These are phyloP conservation scores for Globisporangium canariense DNA, from an alignment of 352 stramenopile genomes.

Conservation along the genomic window DNA sequence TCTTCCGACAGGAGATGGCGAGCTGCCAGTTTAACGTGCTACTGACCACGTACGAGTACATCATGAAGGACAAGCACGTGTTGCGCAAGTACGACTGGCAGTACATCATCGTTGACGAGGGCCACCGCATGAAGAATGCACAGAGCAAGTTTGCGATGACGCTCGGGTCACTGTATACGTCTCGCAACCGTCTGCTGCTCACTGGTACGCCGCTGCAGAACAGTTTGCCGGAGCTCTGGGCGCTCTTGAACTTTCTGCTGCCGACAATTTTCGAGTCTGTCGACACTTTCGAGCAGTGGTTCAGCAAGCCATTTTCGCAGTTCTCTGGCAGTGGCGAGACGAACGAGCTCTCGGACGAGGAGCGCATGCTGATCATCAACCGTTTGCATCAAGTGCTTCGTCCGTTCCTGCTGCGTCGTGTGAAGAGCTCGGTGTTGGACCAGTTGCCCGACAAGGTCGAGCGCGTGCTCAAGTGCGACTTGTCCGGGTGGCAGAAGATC, in stretches of 20 bases:
- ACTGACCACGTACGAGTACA: conserved; percentile 94
- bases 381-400: conserved; percentile 82
- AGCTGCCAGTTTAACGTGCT: conserved; percentile 91
- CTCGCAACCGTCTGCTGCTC: conserved; percentile 92
- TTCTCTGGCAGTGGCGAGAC: conserved; percentile 74
- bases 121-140: conserved; percentile 91
- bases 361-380: conserved; percentile 89
- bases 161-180: conserved; percentile 79
- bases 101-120: conserved; percentile 94
- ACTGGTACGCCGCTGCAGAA: conserved; percentile 99
- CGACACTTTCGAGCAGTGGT: conserved; percentile 90
- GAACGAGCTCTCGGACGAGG: conserved; percentile 84
- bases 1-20: conserved; percentile 78
- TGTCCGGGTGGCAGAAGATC: conserved; percentile 88
- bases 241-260: conserved; percentile 90
- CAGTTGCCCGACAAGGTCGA: conserved; percentile 87
- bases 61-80: conserved; percentile 90
- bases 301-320: conserved; percentile 84
- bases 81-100: conserved; percentile 90
- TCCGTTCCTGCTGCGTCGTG: conserved; percentile 79
- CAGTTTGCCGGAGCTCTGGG: conserved; percentile 93
- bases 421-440: conserved; percentile 86
- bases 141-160: conserved; percentile 90
- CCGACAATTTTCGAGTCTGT: conserved; percentile 90
- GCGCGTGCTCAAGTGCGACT: conserved; percentile 82